A percentile compares a stretch with the other conserved stretches of the same genome.
phyloP scores from a whole-genome alignment of 345 rosid species.

The Rhodamnia rubescens region DNA sequence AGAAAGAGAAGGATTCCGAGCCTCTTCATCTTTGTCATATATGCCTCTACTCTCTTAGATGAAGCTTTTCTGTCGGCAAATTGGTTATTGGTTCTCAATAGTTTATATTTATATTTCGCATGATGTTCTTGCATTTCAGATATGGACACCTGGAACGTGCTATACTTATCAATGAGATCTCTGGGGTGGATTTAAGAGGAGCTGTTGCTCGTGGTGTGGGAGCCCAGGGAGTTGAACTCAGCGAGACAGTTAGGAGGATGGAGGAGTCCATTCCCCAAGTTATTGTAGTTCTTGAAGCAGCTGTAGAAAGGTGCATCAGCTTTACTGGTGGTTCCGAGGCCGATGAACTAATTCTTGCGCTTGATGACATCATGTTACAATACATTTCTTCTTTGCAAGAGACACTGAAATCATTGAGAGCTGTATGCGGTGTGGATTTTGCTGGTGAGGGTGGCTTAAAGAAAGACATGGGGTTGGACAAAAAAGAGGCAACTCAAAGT shows the following conservation, averaged over 20 bases:
- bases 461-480: constrained; percentile 46
- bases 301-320: constrained; percentile 88
- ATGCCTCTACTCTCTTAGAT: not conserved
- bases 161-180: constrained; percentile 76
- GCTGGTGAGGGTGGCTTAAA: constrained; percentile 32
- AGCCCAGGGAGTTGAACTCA: constrained; percentile 97
- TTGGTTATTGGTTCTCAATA: not conserved
- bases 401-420: constrained; percentile 86
- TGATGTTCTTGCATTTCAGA: constrained; percentile 24
- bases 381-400: constrained; percentile 88
- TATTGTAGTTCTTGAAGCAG: constrained; percentile 85
- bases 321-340: constrained; percentile 98
- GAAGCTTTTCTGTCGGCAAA: not conserved
- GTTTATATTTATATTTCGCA: not conserved
- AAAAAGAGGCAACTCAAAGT: constrained; percentile 55
- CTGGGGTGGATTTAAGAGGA: constrained; percentile 93
- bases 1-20: not conserved
- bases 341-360: constrained; percentile 82
- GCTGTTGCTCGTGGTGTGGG: constrained; percentile 97
- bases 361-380: constrained; percentile 86
- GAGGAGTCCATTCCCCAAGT: constrained; percentile 97
- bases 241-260: constrained; percentile 97
- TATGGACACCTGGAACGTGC: constrained; percentile 95
- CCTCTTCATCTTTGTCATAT: not conserved
- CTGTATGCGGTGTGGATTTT: constrained; percentile 79